These are phyloP conservation scores for Mycena latifolia DNA, from an alignment of 768 basidiomycete species.

Conservation along the genomic window DNA sequence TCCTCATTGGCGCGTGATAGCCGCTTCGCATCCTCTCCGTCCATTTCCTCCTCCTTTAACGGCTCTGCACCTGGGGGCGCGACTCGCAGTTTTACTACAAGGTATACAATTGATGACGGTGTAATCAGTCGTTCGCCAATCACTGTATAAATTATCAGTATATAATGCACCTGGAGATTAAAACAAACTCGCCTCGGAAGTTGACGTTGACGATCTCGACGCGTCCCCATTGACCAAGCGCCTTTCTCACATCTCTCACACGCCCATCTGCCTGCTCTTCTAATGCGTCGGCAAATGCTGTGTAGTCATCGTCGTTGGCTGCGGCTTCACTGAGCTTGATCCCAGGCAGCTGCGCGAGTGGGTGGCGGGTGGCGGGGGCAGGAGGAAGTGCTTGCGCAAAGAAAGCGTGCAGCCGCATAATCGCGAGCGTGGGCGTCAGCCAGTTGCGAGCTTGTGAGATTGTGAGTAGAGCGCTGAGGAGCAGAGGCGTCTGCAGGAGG, in stretches of 20 bases:
- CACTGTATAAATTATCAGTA: constrained; percentile 58
- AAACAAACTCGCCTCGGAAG: constrained; percentile 78
- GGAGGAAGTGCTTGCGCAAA: constrained; percentile 87
- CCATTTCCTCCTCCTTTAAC: constrained; percentile 53
- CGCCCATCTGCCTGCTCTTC: constrained; percentile 65
- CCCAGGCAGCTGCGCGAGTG: constrained; percentile 84
- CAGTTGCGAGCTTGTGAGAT: constrained; percentile 91
- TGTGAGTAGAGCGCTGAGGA: constrained; percentile 85
- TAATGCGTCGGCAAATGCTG: constrained; percentile 61
- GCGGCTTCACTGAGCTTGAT: constrained; percentile 67
- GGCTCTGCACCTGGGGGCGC: constrained; percentile 60
- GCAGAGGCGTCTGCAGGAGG: constrained; percentile 76
- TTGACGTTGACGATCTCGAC: constrained; percentile 84
- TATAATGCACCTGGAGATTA: background rate
- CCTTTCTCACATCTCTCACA: constrained; percentile 69
- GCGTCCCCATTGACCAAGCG: constrained; percentile 76
- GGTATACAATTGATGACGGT: constrained; percentile 89
- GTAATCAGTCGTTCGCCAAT: constrained; percentile 91
- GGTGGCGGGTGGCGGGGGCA: constrained; percentile 54
- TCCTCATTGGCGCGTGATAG: constrained; percentile 62
- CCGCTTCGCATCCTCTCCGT: constrained; percentile 61
- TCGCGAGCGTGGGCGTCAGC: constrained; percentile 81
- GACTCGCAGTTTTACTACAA: constrained; percentile 87
- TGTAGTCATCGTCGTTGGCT: constrained; percentile 54
- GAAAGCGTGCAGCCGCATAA: constrained; percentile 87